Evolutionary conservation across 2,329 filamentous ascomycete genomes (phyloP).

Genomic region (Eutypella sp.): DNA sequence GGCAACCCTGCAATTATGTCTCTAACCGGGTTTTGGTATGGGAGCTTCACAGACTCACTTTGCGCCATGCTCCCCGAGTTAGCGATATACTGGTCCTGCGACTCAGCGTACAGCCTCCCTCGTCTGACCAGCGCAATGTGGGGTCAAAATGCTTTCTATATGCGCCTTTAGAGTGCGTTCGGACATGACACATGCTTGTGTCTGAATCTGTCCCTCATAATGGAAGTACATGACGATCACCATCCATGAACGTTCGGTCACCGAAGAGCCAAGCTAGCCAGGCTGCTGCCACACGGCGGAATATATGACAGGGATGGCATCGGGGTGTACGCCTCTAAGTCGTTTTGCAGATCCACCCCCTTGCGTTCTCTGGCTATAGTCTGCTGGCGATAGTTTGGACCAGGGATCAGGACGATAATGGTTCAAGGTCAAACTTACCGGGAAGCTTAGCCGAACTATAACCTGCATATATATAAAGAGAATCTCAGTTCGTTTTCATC

Average conservation of each 20-base stretch:
- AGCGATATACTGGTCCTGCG: neutral
- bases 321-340: conserved; percentile 4
- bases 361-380: neutral
- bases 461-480: neutral
- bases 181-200: conserved; percentile 1
- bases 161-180: neutral
- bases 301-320: conserved; percentile 21
- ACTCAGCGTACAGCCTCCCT: no score
- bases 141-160: neutral
- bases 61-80: neutral
- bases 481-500: neutral
- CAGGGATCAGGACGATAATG: conserved; percentile 3
- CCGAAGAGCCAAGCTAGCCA: conserved; percentile 35
- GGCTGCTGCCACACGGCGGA: conserved; percentile 27
- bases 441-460: neutral
- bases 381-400: no score
- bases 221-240: conserved; percentile 33
- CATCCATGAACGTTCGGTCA: conserved; percentile 38
- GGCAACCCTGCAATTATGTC: neutral
- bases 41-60: neutral
- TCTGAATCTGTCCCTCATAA: conserved; percentile 22
- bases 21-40: neutral
- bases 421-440: neutral
- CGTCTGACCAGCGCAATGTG: no score
- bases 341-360: neutral